A percentile compares a stretch with the other conserved stretches of the same genome.
Conservation (phyloP, 225 moss, liverwort and hornwort genomes). For the Climacium dendroides region DNA sequence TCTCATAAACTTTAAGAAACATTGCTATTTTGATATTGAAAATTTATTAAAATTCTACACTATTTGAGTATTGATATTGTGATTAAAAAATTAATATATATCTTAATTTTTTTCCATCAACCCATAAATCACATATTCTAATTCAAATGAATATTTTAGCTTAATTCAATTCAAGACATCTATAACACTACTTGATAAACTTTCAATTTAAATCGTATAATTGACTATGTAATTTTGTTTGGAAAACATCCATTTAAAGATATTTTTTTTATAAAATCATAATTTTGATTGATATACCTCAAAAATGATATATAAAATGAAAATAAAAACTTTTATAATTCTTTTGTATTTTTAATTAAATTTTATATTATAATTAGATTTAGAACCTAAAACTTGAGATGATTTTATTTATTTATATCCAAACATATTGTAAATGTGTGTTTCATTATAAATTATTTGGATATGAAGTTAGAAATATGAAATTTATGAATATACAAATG, state of each 20-base stretch:
- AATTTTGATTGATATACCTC: background rate
- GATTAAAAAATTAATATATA: no score
- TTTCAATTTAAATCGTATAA: background rate
- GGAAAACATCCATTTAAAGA: rapidly evolving
- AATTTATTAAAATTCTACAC: background rate
- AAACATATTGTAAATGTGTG: background rate
- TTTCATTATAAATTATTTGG: background rate
- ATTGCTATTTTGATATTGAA: background rate
- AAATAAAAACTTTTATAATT: rapidly evolving
- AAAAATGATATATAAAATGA: background rate
- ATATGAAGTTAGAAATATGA: no score
- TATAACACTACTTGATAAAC: no score
- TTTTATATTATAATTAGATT: no score
- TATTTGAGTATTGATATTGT: background rate
- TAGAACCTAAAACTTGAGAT: no score
- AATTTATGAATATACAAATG: background rate
- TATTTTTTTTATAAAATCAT: background rate
- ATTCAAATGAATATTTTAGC: background rate
- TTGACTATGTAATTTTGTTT: background rate
- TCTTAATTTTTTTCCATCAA: no score
- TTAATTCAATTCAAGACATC: background rate
- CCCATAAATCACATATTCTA: background rate
- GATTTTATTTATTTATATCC: no score
- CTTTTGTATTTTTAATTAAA: background rate
- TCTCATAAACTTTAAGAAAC: background rate